Base-by-base conservation (phyloP, 179 eudicot species). In the Silene noctiflora region DNA sequence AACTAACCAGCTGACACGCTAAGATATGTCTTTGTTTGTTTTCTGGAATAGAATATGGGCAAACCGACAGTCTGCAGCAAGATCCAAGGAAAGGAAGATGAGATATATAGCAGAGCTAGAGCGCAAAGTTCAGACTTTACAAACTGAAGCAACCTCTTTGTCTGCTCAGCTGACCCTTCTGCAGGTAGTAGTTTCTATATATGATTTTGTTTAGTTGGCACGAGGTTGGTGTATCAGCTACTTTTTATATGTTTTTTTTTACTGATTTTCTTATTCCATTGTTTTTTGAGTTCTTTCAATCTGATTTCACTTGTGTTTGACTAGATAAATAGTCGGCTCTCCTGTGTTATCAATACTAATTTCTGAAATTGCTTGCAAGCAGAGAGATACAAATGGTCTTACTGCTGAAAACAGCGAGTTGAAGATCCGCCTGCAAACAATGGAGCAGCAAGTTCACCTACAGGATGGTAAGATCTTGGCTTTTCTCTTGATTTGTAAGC, bases 21-120 rank as follows among this genome's bases (percentile, higher is more conserved):
- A 35, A 48, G 66, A 42, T 69, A 19, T 4, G 10, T 70, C 33
- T 21, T 21, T 13, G 61, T 31, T 69, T 74, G 64, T 76, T 63
- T 13, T 75, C 27, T 71, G 69, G 64, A 61, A 55, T 77, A 93
- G 98, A 86, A 88, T 91, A 64, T 93, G 98, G 98, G 98, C 98
- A 8, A 93, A 93, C 80, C 87, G 97, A 86, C 98, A 93, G 81
- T 93, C 97, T 69, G 98, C 98, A 76, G 96, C 93, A 75, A 89
- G 97, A 83, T 94, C 97, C 11, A 94, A 94, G 81, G 98, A 94
- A 86, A 89, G 98, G 86, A 92, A 94, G 84, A 94, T 92, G 97
- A 84, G 97, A 77, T 91, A 94, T 81, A 92, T 92, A 77, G 86
- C 92, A 70, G 98, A 94, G 85, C 91, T 94, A 77, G 98, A 94